Evolutionary conservation across 176 grass and related monocot genomes (phyloP), one percentile per base, ranked within the genome.

Genomic region (Chloris gayana): DNA sequence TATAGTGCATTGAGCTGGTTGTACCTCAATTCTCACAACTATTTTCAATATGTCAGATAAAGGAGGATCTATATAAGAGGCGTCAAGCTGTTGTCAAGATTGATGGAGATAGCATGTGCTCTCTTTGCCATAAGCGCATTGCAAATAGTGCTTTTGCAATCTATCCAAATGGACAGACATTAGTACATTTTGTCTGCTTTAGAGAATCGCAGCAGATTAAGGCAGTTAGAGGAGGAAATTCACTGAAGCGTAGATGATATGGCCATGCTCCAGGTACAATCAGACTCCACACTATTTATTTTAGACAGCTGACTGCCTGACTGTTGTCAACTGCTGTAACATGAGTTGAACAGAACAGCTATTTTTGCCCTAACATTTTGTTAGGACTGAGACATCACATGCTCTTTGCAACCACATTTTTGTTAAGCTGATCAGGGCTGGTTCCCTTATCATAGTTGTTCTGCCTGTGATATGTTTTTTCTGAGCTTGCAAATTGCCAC

Each of bases 111-210:
- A 93, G 86, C 84, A 95, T 79, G 74, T 98, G 96, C 79, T 91
- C 92, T 65, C 90, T 98, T 75, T 98, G 96, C 64, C 85, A 91
- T 85, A 98, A 98, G 71, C 90, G 86, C 58, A 93, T 98, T 62
- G 90, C 92, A 67, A 93, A 88, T 76, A 98, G 96, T 59, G 96
- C 93, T 31, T 98, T 98, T 82, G 92, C 96, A 79, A 91, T 98
- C 82, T 98, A 95, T 86, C 92, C 96, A 82, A 98, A 98, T 88
- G 92, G 96, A 73, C 89, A 91, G 60, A 95, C 90, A 67, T 82
- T 98, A 53, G 96, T 95, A 49, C 96, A 95, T 85, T 98, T 98
- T 93, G 92, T 98, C 33, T 98, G 96, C 92, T 98, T 95, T 87
- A 91, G 90, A 84, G 96, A 95, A 53, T 89, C 96, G 3, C 96